phyloP scores from a whole-genome alignment of 2,329 filamentous ascomycete genomes.

The Microdochium paspali region DNA sequence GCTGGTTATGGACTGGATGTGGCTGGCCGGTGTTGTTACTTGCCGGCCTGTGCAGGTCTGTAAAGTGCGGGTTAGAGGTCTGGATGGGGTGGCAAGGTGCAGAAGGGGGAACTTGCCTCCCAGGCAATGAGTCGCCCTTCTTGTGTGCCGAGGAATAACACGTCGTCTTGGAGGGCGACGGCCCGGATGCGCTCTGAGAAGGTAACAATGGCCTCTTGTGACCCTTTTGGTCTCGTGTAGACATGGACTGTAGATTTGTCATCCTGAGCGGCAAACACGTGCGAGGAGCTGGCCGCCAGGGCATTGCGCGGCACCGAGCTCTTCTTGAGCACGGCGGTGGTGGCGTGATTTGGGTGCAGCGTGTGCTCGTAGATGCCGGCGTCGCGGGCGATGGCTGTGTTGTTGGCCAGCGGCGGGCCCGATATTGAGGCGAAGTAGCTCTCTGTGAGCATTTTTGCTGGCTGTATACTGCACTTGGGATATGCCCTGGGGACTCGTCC shows the following conservation, averaged over 20 bases:
- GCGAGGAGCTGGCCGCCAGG: conserved; percentile 68
- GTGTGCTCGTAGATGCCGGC: conserved; percentile 82
- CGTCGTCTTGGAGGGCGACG: conserved; percentile 60
- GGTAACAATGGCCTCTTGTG: conserved; percentile 79
- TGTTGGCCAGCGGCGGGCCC: conserved; percentile 48
- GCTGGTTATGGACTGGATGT: conserved; percentile 72
- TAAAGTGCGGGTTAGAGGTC: not conserved
- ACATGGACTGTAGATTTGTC: conserved; percentile 92
- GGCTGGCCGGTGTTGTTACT: conserved; percentile 65
- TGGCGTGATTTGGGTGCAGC: conserved; percentile 65
- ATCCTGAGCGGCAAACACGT: conserved; percentile 84
- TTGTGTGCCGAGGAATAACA: conserved; percentile 72
- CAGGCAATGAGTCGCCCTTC: conserved; percentile 82
- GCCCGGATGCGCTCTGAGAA: conserved; percentile 82
- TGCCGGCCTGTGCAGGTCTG: conserved; percentile 68
- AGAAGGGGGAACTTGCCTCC: too few species aligned
- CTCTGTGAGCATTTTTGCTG: conserved; percentile 43
- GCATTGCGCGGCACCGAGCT: conserved; percentile 72
- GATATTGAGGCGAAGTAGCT: conserved; percentile 49
- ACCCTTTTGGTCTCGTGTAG: conserved; percentile 74
- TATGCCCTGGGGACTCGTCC: too few species aligned
- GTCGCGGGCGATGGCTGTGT: conserved; percentile 62
- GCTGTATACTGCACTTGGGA: not conserved
- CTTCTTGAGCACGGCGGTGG: conserved; percentile 81
- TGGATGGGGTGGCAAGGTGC: too few species aligned